These are phyloP conservation scores for Exophiala alcalophila DNA, from an alignment of 2,329 filamentous ascomycete species.

Conservation along the genomic window DNA sequence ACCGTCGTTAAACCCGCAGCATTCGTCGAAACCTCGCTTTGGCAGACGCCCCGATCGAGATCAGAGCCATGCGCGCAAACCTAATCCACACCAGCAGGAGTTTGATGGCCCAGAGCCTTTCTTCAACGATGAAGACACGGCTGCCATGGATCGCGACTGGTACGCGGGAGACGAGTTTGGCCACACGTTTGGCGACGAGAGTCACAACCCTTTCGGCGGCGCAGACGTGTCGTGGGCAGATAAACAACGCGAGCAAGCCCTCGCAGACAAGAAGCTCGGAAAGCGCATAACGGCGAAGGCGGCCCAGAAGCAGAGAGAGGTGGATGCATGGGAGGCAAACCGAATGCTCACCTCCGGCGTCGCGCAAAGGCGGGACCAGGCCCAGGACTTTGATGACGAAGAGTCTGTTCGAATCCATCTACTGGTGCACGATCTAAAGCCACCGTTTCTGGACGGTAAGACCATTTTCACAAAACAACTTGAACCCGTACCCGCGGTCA, in stretches of 20 bases:
- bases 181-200: constrained; percentile 83
- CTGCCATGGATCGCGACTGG: constrained; percentile 85
- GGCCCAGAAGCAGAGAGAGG: constrained; percentile 85
- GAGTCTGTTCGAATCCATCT: constrained; percentile 87
- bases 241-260: constrained; percentile 68
- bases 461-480: constrained; percentile 97
- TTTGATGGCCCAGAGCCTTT: constrained; percentile 63
- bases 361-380: constrained; percentile 80
- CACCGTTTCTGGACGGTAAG: constrained; percentile 90
- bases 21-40: constrained; percentile 40
- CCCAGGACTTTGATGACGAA: constrained; percentile 83
- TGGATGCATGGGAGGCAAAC: constrained; percentile 98
- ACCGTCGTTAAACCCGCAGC: constrained; percentile 44
- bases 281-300: constrained; percentile 69
- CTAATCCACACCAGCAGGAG: constrained; percentile 49
- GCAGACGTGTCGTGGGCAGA: constrained; percentile 71
- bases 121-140: constrained; percentile 65
- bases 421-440: constrained; percentile 86
- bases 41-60: constrained; percentile 31
- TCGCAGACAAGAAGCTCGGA: constrained; percentile 76
- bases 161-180: constrained; percentile 83
- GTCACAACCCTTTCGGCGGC: constrained; percentile 86
- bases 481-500: constrained; percentile 88
- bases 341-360: constrained; percentile 96
- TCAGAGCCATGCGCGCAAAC: constrained; percentile 28